A percentile compares a stretch with the other conserved stretches of the same genome.
Evolutionary conservation across 1,139 yeast genomes (phyloP).

Genomic region (Debaryomyces psychrophilus): DNA sequence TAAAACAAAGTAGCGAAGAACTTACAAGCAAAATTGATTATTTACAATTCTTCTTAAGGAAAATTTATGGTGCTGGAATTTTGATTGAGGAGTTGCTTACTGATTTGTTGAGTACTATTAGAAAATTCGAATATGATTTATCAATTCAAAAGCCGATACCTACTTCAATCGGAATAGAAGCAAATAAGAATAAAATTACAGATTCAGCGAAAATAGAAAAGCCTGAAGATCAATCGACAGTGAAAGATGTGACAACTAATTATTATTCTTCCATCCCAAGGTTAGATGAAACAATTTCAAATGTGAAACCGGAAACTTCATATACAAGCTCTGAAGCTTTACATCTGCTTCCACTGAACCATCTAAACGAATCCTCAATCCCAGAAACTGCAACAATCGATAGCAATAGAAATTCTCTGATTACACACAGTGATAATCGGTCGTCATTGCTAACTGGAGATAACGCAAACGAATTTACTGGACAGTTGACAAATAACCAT

Average conservation of each 20-base stretch:
- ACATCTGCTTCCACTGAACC: neutral
- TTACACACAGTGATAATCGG: neutral
- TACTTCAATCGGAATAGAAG: neutral
- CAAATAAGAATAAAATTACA: neutral
- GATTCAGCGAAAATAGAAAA: neutral
- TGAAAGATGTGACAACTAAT: neutral
- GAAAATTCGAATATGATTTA: slow-evolving; percentile 15
- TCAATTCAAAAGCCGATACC: neutral
- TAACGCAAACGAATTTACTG: neutral
- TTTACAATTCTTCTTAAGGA: slow-evolving; percentile 33
- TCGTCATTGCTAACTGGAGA: neutral
- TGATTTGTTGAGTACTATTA: slow-evolving; percentile 24
- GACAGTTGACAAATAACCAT: neutral
- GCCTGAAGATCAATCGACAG: neutral
- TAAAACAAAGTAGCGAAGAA: slow-evolving; percentile 18
- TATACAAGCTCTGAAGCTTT: no score
- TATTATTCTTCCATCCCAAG: neutral
- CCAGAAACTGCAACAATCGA: neutral
- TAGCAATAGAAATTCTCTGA: neutral
- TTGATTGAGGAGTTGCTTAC: slow-evolving; percentile 28
- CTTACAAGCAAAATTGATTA: slow-evolving; percentile 28
- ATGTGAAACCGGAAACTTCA: neutral
- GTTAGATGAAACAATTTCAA: neutral
- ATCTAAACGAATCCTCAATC: neutral
- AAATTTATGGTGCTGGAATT: slow-evolving; percentile 39